These are phyloP conservation scores for Coemansia sp. DNA, from an alignment of 192 early-diverging fungal genomes.

Conservation along the genomic window DNA sequence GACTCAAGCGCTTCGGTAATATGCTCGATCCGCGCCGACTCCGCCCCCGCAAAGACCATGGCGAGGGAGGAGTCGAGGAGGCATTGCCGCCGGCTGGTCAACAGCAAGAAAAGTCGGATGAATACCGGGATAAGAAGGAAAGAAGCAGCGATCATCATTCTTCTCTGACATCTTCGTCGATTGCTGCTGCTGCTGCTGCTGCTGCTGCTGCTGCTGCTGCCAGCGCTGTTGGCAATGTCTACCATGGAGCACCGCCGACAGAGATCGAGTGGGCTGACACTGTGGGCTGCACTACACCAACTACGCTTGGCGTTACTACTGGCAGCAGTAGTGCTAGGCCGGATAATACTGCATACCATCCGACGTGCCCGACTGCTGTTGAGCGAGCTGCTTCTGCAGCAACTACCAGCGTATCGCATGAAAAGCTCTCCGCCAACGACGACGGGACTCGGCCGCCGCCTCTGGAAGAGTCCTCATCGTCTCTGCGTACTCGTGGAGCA, in stretches of 20 bases:
- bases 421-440: background rate
- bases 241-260: background rate
- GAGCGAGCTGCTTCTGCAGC: conserved; percentile 9
- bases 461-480: conserved; percentile 20
- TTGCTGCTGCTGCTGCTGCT: background rate
- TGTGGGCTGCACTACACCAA: conserved; percentile 1
- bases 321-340: background rate
- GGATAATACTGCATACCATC: background rate
- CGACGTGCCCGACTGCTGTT: background rate
- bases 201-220: background rate
- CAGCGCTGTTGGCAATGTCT: background rate
- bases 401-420: conserved; percentile 46
- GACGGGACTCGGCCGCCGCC: conserved; percentile 25
- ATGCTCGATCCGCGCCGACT: conserved; percentile 16
- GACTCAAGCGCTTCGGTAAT: conserved; percentile 40
- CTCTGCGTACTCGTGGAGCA: background rate
- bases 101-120: background rate
- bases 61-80: background rate
- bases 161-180: background rate
- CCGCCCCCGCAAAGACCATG: conserved; percentile 2
- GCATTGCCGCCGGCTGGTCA: background rate
- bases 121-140: background rate
- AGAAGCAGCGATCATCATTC: background rate
- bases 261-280: conserved; percentile 6
- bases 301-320: background rate